These are phyloP conservation scores for Wickerhamomyces strasburgensis DNA, from an alignment of 805 yeast species.

Conservation along the genomic window DNA sequence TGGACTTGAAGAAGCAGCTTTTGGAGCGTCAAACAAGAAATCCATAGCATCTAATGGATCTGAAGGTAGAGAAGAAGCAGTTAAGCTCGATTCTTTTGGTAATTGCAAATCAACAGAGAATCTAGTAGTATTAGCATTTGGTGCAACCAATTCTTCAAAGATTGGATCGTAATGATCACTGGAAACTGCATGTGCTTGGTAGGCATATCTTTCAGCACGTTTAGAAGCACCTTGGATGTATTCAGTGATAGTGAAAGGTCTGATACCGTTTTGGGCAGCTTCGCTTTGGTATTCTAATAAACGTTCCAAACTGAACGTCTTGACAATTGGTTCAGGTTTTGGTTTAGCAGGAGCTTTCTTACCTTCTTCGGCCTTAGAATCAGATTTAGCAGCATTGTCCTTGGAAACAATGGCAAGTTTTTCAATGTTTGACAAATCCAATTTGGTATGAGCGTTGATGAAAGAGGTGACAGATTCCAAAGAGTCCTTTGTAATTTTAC, in stretches of 20 bases:
- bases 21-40: conserved; percentile 21
- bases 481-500: conserved; percentile 57
- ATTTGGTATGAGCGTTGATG: conserved; percentile 50
- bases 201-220: conserved; percentile 41
- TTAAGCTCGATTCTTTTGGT: conserved; percentile 16
- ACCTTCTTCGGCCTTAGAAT: conserved; percentile 15
- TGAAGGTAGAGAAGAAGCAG: conserved; percentile 8
- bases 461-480: conserved; percentile 50
- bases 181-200: conserved; percentile 30
- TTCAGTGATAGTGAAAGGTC: conserved; percentile 19
- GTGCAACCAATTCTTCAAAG: conserved; percentile 54
- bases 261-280: conserved; percentile 24
- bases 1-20: conserved; percentile 10
- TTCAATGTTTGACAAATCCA: conserved; percentile 70
- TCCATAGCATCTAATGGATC: conserved; percentile 23
- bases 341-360: conserved; percentile 14
- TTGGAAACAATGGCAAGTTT: conserved; percentile 26
- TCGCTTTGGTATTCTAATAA: conserved; percentile 25
- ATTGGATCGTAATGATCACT: conserved; percentile 53
- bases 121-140: conserved; percentile 37
- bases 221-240: conserved; percentile 41
- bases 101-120: conserved; percentile 34
- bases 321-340: conserved; percentile 31
- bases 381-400: conserved; percentile 17
- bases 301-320: conserved; percentile 28